Evolutionary conservation across 768 basidiomycete species (phyloP).

Genomic region (Calvatia gigantea): DNA sequence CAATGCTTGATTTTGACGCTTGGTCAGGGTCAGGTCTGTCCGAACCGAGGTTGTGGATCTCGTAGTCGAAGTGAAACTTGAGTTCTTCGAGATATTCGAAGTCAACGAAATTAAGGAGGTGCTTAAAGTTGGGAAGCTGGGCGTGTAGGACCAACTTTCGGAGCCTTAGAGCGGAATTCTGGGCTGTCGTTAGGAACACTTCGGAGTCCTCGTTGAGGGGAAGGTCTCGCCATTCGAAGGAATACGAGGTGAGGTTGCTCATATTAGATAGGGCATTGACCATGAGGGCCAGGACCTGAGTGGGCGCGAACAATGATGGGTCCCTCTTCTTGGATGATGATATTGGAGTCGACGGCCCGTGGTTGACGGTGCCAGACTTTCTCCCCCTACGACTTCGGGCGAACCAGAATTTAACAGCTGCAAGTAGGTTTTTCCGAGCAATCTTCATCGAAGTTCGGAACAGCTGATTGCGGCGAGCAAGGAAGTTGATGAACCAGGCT

Average conservation of each 20-base stretch:
- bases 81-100: constrained; percentile 6
- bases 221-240: constrained; percentile 5
- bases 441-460: not conserved
- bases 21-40: not conserved
- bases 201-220: not conserved
- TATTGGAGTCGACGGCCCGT: not conserved
- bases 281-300: not conserved
- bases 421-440: not conserved
- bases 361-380: not conserved
- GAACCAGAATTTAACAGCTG: not conserved
- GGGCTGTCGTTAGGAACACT: not conserved
- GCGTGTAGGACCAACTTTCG: not conserved
- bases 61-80: constrained; percentile 1
- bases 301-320: not conserved
- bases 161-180: not conserved
- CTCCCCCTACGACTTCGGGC: not conserved
- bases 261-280: not conserved
- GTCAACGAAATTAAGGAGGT: not conserved
- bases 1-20: not conserved
- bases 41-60: not conserved
- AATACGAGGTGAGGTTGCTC: constrained; percentile 1
- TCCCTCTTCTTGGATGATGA: not conserved
- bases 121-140: not conserved
- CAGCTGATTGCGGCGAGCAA: constrained; percentile 17
- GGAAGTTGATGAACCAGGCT: constrained; percentile 34